Percentiles rank a stretch among this genome's conserved stretches.
Conservation (phyloP, 2,329 filamentous ascomycete genomes). For the Aspergillus persii region DNA sequence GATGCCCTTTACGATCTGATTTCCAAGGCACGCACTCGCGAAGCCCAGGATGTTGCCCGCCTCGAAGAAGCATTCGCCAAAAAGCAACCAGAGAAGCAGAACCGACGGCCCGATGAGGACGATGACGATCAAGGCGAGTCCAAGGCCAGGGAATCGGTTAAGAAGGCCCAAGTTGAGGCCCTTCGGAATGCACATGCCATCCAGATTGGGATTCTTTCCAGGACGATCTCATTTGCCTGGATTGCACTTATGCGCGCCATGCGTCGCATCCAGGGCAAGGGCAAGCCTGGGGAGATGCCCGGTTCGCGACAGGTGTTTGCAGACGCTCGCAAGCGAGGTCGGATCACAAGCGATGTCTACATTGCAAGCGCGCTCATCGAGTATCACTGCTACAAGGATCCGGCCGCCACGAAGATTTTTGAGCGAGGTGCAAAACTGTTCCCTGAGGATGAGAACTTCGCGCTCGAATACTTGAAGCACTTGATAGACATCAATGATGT, state of each 20-base stretch:
- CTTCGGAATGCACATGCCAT: slow-evolving; percentile 65
- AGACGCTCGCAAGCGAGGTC: slow-evolving; percentile 81
- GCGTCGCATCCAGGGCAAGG: slow-evolving; percentile 85
- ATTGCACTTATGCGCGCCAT: slow-evolving; percentile 92
- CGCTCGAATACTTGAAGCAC: slow-evolving; percentile 94
- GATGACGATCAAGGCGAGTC: slow-evolving; percentile 52
- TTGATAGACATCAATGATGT: slow-evolving; percentile 88
- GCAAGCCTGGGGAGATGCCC: slow-evolving; percentile 64
- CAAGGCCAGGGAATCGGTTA: slow-evolving; percentile 51
- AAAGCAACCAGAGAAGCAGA: slow-evolving; percentile 36
- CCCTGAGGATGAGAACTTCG: slow-evolving; percentile 88
- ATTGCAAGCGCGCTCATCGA: slow-evolving; percentile 90
- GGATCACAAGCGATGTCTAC: slow-evolving; percentile 91
- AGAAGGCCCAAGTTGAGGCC: slow-evolving; percentile 55
- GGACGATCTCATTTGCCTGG: slow-evolving; percentile 90
- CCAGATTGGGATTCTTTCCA: slow-evolving; percentile 73
- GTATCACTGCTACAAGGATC: slow-evolving; percentile 92
- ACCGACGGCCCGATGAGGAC: slow-evolving; percentile 41
- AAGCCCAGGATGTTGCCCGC: slow-evolving; percentile 59
- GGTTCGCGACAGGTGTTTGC: slow-evolving; percentile 86
- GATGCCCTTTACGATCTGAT: slow-evolving; percentile 86
- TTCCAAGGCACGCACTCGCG: slow-evolving; percentile 65
- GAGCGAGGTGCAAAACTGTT: slow-evolving; percentile 92
- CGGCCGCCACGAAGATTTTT: slow-evolving; percentile 90
- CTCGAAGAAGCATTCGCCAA: slow-evolving; percentile 55